phyloP scores from a whole-genome alignment of 139 green algal species.

The Chlorella sp. region DNA sequence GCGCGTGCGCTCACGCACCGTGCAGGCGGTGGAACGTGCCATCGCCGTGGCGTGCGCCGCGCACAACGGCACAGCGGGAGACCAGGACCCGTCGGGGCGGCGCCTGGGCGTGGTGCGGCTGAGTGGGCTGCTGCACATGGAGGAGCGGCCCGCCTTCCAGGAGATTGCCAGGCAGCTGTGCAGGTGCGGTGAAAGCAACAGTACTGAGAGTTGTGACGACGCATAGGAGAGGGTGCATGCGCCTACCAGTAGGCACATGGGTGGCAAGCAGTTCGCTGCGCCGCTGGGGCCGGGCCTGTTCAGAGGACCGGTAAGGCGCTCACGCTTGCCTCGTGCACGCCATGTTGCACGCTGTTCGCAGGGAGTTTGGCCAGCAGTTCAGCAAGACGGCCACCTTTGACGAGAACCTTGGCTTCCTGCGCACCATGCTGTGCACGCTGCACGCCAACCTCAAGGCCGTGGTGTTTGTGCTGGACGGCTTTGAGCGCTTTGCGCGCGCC shows the following conservation, averaged over 20 bases:
- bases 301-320: no score
- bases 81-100: constrained; percentile 9
- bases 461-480: constrained; percentile 15
- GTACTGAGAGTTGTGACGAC: neutral
- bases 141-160: constrained; percentile 65
- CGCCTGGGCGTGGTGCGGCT: constrained; percentile 67
- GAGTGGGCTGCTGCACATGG: constrained; percentile 54
- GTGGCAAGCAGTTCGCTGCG: no score
- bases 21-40: constrained; percentile 52
- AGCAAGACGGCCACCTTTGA: constrained; percentile 38
- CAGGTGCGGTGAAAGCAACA: constrained; percentile 20
- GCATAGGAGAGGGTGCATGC: no score
- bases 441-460: constrained; percentile 28
- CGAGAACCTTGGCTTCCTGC: constrained; percentile 78
- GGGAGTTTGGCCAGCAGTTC: constrained; percentile 40
- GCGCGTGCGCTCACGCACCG: no score
- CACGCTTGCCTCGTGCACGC: no score
- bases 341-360: neutral
- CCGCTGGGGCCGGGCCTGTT: no score
- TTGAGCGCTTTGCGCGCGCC: neutral
- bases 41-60: constrained; percentile 17
- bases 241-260: no score
- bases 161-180: constrained; percentile 74
- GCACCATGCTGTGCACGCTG: constrained; percentile 54
- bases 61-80: constrained; percentile 24